Base-by-base conservation (phyloP, 2,329 filamentous ascomycete species). In the Penicillium sp. region DNA sequence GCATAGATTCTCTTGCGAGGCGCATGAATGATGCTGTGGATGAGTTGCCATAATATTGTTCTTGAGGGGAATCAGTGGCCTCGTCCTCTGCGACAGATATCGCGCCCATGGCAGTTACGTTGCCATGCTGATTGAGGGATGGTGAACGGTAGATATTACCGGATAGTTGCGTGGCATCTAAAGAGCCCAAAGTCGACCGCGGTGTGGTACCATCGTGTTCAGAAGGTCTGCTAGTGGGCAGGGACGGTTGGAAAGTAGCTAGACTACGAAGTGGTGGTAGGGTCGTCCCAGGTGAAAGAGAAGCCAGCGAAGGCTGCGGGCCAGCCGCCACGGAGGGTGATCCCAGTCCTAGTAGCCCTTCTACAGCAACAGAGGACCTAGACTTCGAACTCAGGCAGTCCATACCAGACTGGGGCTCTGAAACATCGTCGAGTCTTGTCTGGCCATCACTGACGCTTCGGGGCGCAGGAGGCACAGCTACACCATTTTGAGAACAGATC, bases 11-110 rank as follows among this genome's bases (percentile, higher is more conserved):
- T 43, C 61, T 66, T 2, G 72, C 68, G 28, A 76, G 70, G 24
- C 73, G 70, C 57, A 76, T 67, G 39, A 77, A 73, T 0, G 69
- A 74, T 0, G 69, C 73, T 2, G 71, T 67, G 0, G 72, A 75
- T 1, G 74, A 75, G 48, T 65, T 67, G 3, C 74, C 74, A 33
- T 71, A 75, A 38, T 70, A 76, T 41, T 70, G 65, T 31, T 70
- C 60, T 24, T 49, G 44, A 2, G 61, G 52, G 6, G 57, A 61
- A 28, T 58, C 56, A 23, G 44, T 43, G 50, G 53, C 41, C 45
- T 54, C 57, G 10, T 66, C 56, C n/a, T 68, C 63, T 16, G 67
- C 62, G 6, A 69, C 66, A 2, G 69, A 66, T n/a, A 68, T 65
- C 15, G 71, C 68, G 2, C 74, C 73, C 73, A 76, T 75, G 8